Evolutionary conservation across 1,139 yeast genomes (phyloP).

Genomic region (Suhomyces panamericanus): DNA sequence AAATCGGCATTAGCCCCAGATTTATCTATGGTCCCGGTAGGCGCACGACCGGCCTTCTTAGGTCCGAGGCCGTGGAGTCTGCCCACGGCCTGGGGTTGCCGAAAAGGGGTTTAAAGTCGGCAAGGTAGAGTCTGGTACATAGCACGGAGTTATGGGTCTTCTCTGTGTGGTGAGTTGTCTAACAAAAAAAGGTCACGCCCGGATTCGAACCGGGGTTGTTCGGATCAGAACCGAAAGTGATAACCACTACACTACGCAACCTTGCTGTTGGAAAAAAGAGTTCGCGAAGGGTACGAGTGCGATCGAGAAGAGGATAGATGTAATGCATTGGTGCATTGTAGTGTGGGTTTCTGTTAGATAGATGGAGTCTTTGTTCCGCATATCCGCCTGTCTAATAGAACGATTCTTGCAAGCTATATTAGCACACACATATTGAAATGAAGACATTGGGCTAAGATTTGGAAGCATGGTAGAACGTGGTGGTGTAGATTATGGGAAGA

Average conservation of each 20-base stretch:
- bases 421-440: too few relatives aligned
- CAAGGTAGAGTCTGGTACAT: background rate
- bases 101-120: background rate
- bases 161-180: background rate
- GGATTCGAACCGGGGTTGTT: conserved; percentile 94
- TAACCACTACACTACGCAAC: conserved; percentile 55
- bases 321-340: too few relatives aligned
- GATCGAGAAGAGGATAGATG: too few relatives aligned
- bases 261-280: conserved; percentile 16
- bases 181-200: conserved; percentile 68
- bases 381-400: too few relatives aligned
- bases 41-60: conserved; percentile 2
- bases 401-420: too few relatives aligned
- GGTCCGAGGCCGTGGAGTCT: background rate
- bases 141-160: background rate
- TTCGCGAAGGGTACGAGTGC: too few relatives aligned
- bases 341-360: too few relatives aligned
- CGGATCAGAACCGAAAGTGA: conserved; percentile 62
- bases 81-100: background rate
- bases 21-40: background rate
- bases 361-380: too few relatives aligned
- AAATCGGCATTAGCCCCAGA: background rate
- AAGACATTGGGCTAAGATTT: too few relatives aligned
- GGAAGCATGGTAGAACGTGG: too few relatives aligned
- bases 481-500: too few relatives aligned